Conservation (phyloP, 2,329 filamentous ascomycete species). For the Raffaelea ambrosiae region DNA sequence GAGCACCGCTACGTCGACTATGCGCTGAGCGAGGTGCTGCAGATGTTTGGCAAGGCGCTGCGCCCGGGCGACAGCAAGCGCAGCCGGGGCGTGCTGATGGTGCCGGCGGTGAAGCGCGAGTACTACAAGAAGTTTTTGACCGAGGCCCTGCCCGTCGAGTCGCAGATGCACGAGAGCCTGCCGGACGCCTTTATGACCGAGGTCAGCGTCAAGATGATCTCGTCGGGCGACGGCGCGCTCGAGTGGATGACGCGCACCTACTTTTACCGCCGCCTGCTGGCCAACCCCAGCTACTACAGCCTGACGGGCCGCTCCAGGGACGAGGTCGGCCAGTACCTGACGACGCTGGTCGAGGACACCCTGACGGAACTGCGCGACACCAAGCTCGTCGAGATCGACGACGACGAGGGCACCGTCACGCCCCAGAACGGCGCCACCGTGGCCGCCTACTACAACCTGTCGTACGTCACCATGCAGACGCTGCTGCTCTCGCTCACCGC, state of each 20-base stretch:
- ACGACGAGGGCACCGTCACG: constrained; percentile 57
- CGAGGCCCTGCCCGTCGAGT: constrained; percentile 92
- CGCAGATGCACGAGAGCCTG: constrained; percentile 81
- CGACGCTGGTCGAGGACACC: constrained; percentile 87
- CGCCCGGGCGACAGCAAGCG: constrained; percentile 74
- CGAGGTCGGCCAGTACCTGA: constrained; percentile 86
- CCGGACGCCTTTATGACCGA: constrained; percentile 96
- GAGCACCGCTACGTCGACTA: constrained; percentile 98
- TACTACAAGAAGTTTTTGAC: constrained; percentile 99
- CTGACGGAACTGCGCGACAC: constrained; percentile 84
- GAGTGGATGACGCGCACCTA: constrained; percentile 99
- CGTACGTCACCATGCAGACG: constrained; percentile 98
- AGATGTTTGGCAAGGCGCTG: constrained; percentile 95
- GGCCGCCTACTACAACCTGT: constrained; percentile 97
- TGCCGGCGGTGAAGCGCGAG: constrained; percentile 86
- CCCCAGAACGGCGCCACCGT: constrained; percentile 97
- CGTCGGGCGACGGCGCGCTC: constrained; percentile 91
- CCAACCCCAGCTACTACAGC: constrained; percentile 95
- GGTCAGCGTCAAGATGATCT: constrained; percentile 91
- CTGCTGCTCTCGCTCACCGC: constrained; percentile 84
- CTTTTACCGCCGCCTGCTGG: constrained; percentile 89
- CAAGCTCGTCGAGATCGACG: constrained; percentile 81
- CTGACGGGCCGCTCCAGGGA: constrained; percentile 83
- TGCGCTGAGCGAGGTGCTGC: constrained; percentile 82
- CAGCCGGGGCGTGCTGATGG: constrained; percentile 90